phyloP scores from a whole-genome alignment of 805 yeast genomes.

The Yarrowia deformans region DNA sequence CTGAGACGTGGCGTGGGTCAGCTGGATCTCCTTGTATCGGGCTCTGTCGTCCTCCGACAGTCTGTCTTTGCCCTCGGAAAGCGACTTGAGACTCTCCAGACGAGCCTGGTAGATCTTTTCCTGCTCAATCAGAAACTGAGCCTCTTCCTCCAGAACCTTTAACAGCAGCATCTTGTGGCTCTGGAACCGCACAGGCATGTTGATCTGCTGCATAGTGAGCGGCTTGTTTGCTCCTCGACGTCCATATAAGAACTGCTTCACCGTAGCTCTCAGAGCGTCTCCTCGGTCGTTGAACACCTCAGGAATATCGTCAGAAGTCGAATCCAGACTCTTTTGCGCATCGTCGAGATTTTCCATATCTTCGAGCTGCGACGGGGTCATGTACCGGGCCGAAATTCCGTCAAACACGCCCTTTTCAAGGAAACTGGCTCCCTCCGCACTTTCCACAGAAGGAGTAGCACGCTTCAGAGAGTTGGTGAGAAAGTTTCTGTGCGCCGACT shows the following conservation, averaged over 20 bases:
- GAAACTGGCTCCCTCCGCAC: background rate
- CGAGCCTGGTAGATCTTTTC: constrained; percentile 1
- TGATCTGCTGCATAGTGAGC: background rate
- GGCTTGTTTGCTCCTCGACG: too few species aligned
- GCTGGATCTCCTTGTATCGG: background rate
- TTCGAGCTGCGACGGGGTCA: background rate
- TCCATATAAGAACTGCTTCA: background rate
- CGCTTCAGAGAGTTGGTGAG: background rate
- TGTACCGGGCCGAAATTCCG: background rate
- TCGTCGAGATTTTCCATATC: background rate
- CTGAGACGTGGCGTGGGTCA: background rate
- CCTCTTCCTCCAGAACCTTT: background rate
- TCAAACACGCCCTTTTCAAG: background rate
- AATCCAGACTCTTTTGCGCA: background rate
- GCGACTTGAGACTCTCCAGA: background rate
- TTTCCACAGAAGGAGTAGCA: background rate
- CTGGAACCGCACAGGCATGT: background rate
- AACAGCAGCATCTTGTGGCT: background rate
- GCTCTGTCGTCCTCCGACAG: background rate
- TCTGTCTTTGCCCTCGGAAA: background rate
- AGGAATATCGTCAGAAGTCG: background rate
- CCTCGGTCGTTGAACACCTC: background rate
- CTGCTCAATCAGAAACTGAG: constrained; percentile 4
- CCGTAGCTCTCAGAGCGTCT: background rate
- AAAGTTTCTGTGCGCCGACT: background rate